Evolutionary conservation across 73 alveolate genomes (phyloP), one percentile per base, ranked within the genome.

Genomic region (Tetrahymena borealis): DNA sequence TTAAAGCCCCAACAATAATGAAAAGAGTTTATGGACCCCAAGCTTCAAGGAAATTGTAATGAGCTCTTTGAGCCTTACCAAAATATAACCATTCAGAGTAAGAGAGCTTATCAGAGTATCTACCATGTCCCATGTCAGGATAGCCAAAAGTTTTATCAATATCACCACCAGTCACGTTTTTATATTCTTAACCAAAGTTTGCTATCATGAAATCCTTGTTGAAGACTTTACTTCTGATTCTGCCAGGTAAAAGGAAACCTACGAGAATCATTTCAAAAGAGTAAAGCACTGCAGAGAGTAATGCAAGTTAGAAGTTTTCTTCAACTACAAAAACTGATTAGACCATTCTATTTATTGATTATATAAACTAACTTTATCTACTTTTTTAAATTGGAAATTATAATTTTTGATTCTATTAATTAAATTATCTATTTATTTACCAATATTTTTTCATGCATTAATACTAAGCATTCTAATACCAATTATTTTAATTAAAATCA

Each of bases 121-220:
- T 91, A 11, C 94, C 94, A 39, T 40, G 77, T 11, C 94, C 94
- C 38, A 38, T 33, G 39, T 91, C 94, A 38, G 94, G 94, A 90
- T 38, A 91, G 13, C 94, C 94, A 38, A 41, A 31, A 7, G 78
- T 60, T 60, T 60, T 60, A 28, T 60, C 85, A 20, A 60, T 38
- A 20, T 38, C 42, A 39, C 78, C 28, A 5, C 94, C 94, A 3
- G 39, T 0, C 1, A 35, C 78, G 15, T 91, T 16, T 38, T 32
- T 39, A 40, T 91, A 91, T 43, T 91, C 94, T 20, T 91, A 91
- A 0, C 90, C 39, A 38, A 91, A 91, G 32, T 91, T 39, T 20
- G 85, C 85, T 40, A 39, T 18, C 18, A 91, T 2, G 78, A 91
- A 38, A 41, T 91, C 42, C 35, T 90, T 90, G n/a, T 38, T 91